These are phyloP conservation scores for Ophioceras dolichostomum DNA, from an alignment of 2,329 filamentous ascomycete species.

Conservation along the genomic window DNA sequence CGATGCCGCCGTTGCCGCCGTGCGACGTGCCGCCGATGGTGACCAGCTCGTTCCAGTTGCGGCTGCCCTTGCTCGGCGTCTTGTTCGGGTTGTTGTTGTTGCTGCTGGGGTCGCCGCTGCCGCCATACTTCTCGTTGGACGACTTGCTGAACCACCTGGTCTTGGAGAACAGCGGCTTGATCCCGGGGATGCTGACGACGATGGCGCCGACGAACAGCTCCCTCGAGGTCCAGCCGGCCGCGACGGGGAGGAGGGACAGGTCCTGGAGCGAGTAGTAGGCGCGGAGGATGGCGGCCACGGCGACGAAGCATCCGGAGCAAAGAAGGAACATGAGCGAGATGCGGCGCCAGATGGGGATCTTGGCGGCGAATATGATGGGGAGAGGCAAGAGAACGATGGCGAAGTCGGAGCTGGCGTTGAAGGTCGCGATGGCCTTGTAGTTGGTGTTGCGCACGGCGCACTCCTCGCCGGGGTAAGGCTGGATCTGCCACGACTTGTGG, in stretches of 20 bases:
- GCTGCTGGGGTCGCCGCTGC: no score
- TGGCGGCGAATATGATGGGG: constrained; percentile 3
- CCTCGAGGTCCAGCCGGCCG: constrained; percentile 4
- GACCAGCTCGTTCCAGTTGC: background rate
- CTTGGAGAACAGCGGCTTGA: constrained; percentile 3
- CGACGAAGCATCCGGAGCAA: no score
- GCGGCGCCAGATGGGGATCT: no score
- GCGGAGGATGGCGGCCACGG: no score
- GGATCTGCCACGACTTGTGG: constrained; percentile 4
- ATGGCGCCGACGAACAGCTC: constrained; percentile 3
- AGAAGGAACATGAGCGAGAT: no score
- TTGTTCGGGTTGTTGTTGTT: no score
- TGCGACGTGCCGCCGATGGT: background rate
- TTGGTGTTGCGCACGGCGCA: constrained; percentile 4
- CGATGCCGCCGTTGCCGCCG: background rate
- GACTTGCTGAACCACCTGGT: constrained; percentile 1
- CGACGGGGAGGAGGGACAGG: no score
- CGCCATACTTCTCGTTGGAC: background rate
- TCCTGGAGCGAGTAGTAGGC: no score
- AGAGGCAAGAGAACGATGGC: constrained; percentile 2
- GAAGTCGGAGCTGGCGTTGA: constrained; percentile 4
- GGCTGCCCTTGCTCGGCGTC: background rate
- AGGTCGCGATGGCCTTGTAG: constrained; percentile 2
- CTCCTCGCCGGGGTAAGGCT: constrained; percentile 4
- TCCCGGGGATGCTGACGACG: constrained; percentile 3